Base-by-base conservation (phyloP, 257 asterid genomes). In the Gentiana straminea region DNA sequence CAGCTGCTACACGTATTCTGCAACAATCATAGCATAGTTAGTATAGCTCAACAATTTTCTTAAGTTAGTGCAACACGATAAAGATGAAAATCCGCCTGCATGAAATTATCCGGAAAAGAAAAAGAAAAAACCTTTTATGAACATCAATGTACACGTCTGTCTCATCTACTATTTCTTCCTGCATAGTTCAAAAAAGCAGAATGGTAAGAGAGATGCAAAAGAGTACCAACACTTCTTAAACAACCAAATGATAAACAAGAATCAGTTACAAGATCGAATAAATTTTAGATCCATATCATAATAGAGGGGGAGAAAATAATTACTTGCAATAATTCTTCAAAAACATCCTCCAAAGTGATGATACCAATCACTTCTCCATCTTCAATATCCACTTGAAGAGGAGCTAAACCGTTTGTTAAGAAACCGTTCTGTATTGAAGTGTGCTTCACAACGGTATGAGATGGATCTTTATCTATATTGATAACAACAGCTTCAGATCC, bases 91-190 rank as follows among this genome's bases (percentile, higher is more conserved):
- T 39, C 49, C 41, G 52, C 38, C 13, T 59, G 6, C 24, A 24
- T 24, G 24, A 24, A 24, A 24, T 24, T 24, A 24, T 24, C 24
- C 24, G 24, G 24, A 24, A 24, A 24, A 24, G 24, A 24, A 24
- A 24, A 24, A 24, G 24, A 24, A 24, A 11, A 48, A 51, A 91
- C 98, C 96, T 88, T 81, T 82, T 92, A 71, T 92, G 98, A 44
- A 92, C 98, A 55, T 92, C 98, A 11, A 92, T 33, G 59, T 83
- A 92, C 58, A 76, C 95, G 41, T 92, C 98, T 2, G 98, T 92
- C 85, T 92, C 98, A 37, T 92, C 98, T 8, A 92, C 97, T 59
- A 92, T 92, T 79, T 92, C 97, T 73, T 88, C 95, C 98, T 92
- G 90, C 71, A 55, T 58, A 41, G 68, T 60, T 55, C 33, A 35